These are phyloP conservation scores for Wallacemonas sp. DNA, from an alignment of 208 protist species.

Conservation along the genomic window DNA sequence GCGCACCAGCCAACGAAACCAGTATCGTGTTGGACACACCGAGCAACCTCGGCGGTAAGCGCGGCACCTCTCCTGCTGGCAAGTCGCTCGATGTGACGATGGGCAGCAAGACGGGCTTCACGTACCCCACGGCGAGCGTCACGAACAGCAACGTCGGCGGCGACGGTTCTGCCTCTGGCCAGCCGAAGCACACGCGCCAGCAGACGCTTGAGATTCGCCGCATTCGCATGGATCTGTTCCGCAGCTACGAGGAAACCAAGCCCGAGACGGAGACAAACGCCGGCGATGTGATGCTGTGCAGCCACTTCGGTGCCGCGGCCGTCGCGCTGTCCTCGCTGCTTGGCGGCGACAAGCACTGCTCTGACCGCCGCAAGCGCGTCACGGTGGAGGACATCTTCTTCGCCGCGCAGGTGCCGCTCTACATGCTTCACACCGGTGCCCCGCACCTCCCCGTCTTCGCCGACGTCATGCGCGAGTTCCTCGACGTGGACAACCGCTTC, in stretches of 20 bases:
- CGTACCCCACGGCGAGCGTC: not conserved
- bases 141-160: slow-evolving; percentile 16
- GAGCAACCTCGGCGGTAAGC: not conserved
- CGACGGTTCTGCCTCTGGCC: slow-evolving; percentile 33
- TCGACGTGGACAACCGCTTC: slow-evolving; percentile 89
- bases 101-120: slow-evolving; percentile 17
- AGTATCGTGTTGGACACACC: not conserved
- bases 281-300: slow-evolving; percentile 52
- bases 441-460: slow-evolving; percentile 71
- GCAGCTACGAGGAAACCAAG: slow-evolving; percentile 68
- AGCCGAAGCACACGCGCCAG: slow-evolving; percentile 62
- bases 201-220: slow-evolving; percentile 71
- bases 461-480: slow-evolving; percentile 86
- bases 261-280: slow-evolving; percentile 32
- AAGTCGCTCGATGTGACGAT: slow-evolving; percentile 8
- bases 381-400: slow-evolving; percentile 93
- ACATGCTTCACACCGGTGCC: slow-evolving; percentile 76
- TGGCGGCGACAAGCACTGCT: slow-evolving; percentile 62
- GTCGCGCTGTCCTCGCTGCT: slow-evolving; percentile 81
- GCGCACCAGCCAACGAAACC: slow-evolving; percentile 9
- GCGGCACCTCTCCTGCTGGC: slow-evolving; percentile 5
- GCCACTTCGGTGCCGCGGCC: slow-evolving; percentile 76
- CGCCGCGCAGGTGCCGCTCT: slow-evolving; percentile 82
- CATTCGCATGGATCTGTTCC: slow-evolving; percentile 68
- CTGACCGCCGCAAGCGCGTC: slow-evolving; percentile 75